Conservation (phyloP, 805 yeast species). For the Wickerhamomyces chambardii region DNA sequence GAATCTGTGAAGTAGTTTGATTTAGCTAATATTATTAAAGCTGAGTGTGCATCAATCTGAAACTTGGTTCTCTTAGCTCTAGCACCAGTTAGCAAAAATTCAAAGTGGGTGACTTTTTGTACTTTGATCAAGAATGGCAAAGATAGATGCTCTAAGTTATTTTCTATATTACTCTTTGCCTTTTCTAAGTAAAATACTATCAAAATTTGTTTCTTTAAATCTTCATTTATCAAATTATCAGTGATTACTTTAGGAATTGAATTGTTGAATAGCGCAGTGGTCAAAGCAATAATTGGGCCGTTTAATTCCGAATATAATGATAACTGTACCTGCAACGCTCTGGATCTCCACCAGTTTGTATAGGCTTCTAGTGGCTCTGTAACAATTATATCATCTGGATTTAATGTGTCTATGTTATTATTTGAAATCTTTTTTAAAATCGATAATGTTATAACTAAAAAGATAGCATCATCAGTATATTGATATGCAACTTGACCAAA, state of each 20-base stretch:
- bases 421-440: conserved; percentile 31
- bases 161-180: conserved; percentile 54
- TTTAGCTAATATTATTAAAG: conserved; percentile 70
- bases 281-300: conserved; percentile 29
- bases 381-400: conserved; percentile 5
- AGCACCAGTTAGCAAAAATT: conserved; percentile 74
- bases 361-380: conserved; percentile 27
- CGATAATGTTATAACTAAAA: conserved; percentile 31
- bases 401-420: conserved; percentile 19
- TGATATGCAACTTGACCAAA: conserved; percentile 71
- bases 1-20: conserved; percentile 18
- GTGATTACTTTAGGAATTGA: conserved; percentile 10
- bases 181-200: conserved; percentile 53
- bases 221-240: conserved; percentile 19
- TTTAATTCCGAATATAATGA: conserved; percentile 59
- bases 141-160: conserved; percentile 55
- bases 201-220: conserved; percentile 28
- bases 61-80: conserved; percentile 81
- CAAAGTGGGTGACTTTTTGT: conserved; percentile 47
- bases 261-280: conserved; percentile 22
- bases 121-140: conserved; percentile 47
- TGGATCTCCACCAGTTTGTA: conserved; percentile 67
- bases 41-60: conserved; percentile 64
- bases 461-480: conserved; percentile 41
- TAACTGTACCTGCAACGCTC: conserved; percentile 56